Conservation (phyloP, 768 basidiomycete species). For the Sarcodon sp. region DNA sequence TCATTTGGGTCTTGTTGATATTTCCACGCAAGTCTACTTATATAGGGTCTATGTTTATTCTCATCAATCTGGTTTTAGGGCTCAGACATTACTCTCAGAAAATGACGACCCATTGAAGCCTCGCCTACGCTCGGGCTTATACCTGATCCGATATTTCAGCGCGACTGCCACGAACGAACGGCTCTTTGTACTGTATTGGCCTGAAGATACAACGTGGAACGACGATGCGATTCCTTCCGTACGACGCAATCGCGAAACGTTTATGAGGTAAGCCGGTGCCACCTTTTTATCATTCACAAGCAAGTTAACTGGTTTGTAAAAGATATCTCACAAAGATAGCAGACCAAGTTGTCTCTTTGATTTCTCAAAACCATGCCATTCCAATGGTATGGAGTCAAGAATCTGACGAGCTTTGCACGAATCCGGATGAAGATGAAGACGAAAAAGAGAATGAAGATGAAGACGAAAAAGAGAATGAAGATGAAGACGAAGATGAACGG, state of each 20-base stretch:
- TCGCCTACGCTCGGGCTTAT: slow-evolving; percentile 36
- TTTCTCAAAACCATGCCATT: slow-evolving; percentile 33
- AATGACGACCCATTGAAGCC: slow-evolving; percentile 9
- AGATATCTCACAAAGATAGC: slow-evolving; percentile 50
- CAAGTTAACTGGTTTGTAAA: not conserved
- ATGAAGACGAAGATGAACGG: slow-evolving; percentile 30
- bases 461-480: slow-evolving; percentile 20
- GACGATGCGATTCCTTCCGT: slow-evolving; percentile 32
- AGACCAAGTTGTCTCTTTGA: slow-evolving; percentile 38
- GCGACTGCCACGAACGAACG: slow-evolving; percentile 9
- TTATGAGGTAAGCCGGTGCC: slow-evolving; percentile 35
- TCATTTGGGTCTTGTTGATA: slow-evolving; percentile 22
- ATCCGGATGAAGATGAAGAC: slow-evolving; percentile 8
- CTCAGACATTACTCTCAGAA: slow-evolving; percentile 8
- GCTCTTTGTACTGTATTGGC: slow-evolving; percentile 47
- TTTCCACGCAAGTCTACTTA: slow-evolving; percentile 22
- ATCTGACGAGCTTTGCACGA: slow-evolving; percentile 1
- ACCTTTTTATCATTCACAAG: not conserved
- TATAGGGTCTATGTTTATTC: not conserved
- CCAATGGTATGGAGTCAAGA: slow-evolving; percentile 31
- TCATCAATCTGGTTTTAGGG: slow-evolving; percentile 6
- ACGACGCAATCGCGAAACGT: slow-evolving; percentile 40
- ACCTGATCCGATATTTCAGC: slow-evolving; percentile 20
- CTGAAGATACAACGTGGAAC: slow-evolving; percentile 45
- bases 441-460: slow-evolving; percentile 21